Evolutionary conservation across 306 rosid species (phyloP).

Genomic region (Nissolia schottii): DNA sequence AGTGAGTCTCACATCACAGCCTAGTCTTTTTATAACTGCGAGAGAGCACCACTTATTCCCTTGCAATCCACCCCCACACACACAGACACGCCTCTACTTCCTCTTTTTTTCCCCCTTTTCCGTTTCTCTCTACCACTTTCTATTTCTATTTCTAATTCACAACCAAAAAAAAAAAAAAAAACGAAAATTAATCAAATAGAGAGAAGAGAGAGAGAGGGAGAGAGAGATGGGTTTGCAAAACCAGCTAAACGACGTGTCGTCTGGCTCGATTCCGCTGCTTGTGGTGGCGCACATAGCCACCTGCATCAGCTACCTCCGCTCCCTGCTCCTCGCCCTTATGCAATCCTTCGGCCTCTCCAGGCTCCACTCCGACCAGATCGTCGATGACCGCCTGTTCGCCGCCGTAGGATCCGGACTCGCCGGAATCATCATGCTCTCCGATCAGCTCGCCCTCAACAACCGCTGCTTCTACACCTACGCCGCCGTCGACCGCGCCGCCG

Average conservation of each 20-base stretch:
- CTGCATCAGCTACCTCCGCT: constrained; percentile 54
- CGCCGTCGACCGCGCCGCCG: background rate
- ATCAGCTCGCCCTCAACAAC: constrained; percentile 60
- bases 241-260: too few species aligned
- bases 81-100: background rate
- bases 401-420: constrained; percentile 69
- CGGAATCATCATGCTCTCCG: constrained; percentile 57
- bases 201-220: too few species aligned
- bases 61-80: constrained; percentile 1
- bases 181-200: too few species aligned
- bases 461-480: constrained; percentile 33
- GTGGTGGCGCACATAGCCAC: constrained; percentile 53
- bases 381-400: constrained; percentile 35
- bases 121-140: background rate
- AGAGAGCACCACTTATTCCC: background rate
- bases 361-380: constrained; percentile 27
- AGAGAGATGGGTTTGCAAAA: too few species aligned
- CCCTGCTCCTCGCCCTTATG: constrained; percentile 38
- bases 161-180: background rate
- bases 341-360: constrained; percentile 45
- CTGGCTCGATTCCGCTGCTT: too few species aligned
- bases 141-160: background rate
- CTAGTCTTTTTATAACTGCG: background rate
- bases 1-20: background rate
- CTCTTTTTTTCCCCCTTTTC: background rate